phyloP scores from a whole-genome alignment of 2,329 filamentous ascomycete species.

The Aspergillus unguis region DNA sequence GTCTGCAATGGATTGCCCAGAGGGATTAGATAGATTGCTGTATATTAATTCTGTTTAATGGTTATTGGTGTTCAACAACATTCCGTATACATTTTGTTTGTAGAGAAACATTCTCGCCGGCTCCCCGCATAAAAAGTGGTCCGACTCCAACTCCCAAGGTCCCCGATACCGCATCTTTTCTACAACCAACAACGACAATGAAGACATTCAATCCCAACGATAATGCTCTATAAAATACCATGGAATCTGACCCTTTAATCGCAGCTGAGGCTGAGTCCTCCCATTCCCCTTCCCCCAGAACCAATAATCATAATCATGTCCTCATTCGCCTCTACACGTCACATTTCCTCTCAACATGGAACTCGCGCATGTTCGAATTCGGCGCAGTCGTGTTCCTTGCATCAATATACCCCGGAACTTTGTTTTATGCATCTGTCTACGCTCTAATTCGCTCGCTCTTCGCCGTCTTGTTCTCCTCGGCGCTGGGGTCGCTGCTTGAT shows the following conservation, averaged over 20 bases:
- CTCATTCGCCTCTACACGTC: slow-evolving; percentile 51
- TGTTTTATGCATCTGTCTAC: slow-evolving; percentile 67
- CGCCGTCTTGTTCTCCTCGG: slow-evolving; percentile 58
- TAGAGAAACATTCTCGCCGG: not conserved
- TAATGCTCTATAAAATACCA: not conserved
- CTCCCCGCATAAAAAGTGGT: not conserved
- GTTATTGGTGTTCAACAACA: no score
- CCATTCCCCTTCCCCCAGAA: not conserved
- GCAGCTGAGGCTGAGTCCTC: not conserved
- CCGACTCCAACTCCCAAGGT: not conserved
- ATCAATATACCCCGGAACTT: slow-evolving; percentile 54
- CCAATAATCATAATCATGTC: slow-evolving; percentile 4
- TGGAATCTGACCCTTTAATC: slow-evolving; percentile 9
- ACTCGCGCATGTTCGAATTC: slow-evolving; percentile 63
- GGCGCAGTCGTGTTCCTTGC: slow-evolving; percentile 59
- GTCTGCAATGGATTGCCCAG: slow-evolving; percentile 26
- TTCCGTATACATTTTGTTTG: not conserved
- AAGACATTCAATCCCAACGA: not conserved
- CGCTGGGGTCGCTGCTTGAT: slow-evolving; percentile 61
- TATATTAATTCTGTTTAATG: no score
- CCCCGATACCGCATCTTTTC: not conserved
- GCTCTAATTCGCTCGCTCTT: slow-evolving; percentile 59
- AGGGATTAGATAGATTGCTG: not conserved
- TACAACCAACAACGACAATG: not conserved
- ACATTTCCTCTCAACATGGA: slow-evolving; percentile 63